Base-by-base conservation (phyloP, 495 filamentous ascomycete genomes). In the Neurospora cerealis region DNA sequence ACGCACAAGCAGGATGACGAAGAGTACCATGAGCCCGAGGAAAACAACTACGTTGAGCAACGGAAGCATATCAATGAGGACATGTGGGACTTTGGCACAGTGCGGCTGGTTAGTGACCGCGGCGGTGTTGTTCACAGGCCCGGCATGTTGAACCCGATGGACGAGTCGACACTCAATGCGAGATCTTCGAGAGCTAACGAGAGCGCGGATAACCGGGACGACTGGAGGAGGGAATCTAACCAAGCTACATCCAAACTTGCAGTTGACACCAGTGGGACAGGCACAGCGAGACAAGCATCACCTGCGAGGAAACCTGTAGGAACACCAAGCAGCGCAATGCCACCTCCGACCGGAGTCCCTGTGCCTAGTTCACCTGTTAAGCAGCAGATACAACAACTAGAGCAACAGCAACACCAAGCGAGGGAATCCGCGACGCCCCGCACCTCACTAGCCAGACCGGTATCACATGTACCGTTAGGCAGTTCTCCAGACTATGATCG, bases 81-180 rank as follows among this genome's bases (percentile, higher is more conserved):
- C 79, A 89, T 97, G 74, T 98, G 95, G 95, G 95, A 98, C 81
- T 98, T 98, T 85, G 94, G 95, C 34, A 98, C 95, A 2, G 91
- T 97, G 69, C 87, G 93, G 60, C 89, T 94, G 38, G 89, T 87
- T 32, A 88, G 86, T 69, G 87, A 86, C 39, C 85, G 91, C 78
- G 85, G 83, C 34, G 84, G 82, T 37, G 72, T 87, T 9, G 77
- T 83, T 7, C 81, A 82, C 60, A 79, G 84, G 28, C 84, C 84
- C n/a, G 83, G 83, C n/a, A 54, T 83, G 69, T 82, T 93, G 28
- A 90, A 88, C 72, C 84, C 89, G 0, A 89, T 96, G 89, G 93
- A 92, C 71, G 92, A 92, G 46, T 88, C 92, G 11, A 89, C 88
- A 4, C 88, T 90, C 5, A 95, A 96, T 79, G 85, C 89, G 19